Conservation (phyloP, 2,329 filamentous ascomycete genomes). For the Calonectria multiphialidica region DNA sequence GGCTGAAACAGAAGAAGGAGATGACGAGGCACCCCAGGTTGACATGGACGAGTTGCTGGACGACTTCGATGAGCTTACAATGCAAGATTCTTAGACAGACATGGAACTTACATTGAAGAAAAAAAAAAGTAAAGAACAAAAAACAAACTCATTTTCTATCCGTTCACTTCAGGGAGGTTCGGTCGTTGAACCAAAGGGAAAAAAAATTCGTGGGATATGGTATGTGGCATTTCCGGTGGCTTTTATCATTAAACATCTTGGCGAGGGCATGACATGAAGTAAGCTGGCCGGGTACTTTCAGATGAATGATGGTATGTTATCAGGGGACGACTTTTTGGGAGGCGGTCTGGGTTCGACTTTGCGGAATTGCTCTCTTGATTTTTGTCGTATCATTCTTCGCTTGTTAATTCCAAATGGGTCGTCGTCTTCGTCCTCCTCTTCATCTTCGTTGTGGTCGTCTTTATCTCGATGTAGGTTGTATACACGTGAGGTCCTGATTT, state of each 20-base stretch:
- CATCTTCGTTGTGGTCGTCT: constrained; percentile 14
- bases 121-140: constrained; percentile 18
- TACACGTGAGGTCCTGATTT: background rate
- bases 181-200: background rate
- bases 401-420: constrained; percentile 52
- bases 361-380: constrained; percentile 46
- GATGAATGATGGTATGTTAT: constrained; percentile 53
- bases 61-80: constrained; percentile 86
- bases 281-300: constrained; percentile 31
- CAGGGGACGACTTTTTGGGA: constrained; percentile 36
- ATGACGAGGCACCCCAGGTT: constrained; percentile 77
- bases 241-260: background rate
- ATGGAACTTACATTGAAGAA: constrained; percentile 40
- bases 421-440: constrained; percentile 45
- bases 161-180: constrained; percentile 2
- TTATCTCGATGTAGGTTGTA: background rate
- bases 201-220: background rate
- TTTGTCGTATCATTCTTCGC: constrained; percentile 45
- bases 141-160: constrained; percentile 19
- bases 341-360: constrained; percentile 29
- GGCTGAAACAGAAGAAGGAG: constrained; percentile 72
- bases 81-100: constrained; percentile 53
- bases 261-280: background rate
- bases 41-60: constrained; percentile 87
- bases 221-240: background rate